Evolutionary conservation across 495 filamentous ascomycete species (phyloP), one percentile per base, ranked within the genome.

Genomic region (Aspergillus asperescens): DNA sequence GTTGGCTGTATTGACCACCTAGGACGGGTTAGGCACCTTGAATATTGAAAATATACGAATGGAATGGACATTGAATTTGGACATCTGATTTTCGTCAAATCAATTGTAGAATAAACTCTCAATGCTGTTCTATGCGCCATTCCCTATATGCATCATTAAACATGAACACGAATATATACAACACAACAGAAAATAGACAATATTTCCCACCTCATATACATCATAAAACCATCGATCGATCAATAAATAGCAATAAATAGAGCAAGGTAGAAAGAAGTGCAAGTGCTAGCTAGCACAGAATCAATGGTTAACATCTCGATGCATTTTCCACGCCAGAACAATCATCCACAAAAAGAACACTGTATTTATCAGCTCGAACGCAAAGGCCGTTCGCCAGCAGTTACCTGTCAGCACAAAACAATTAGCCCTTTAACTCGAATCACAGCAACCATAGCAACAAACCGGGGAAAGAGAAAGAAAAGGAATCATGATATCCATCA

Each of bases 301-400:
- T 9, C 48, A 78, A 53, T 75, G 68, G 56, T 73, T 74, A 48
- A 73, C 66, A 63, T 87, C 81, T 41, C 79, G 77, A 72, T 88
- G 85, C 12, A 98, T 93, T 68, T 95, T 88, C 70, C 83, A 87
- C 15, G 86, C 84, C 84, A 97, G 89, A 40, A 97, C 72, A 65
- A 96, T 90, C 76, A 97, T 92, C 91, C 90, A 97, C 6, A 96
- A 59, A 62, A 95, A 80, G 63, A 96, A 94, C 22, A 97, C 79
- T 8, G 75, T 81, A 41, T 88, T 92, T 5, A 95, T 78, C 43
- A 95, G 66, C 57, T 83, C 86, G 60, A 82, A 74, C 15, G 79
- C 76, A 65, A 84, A 84, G 1, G 76, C 77, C 0, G 81, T 77
- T 60, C 78, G 79, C 81, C 80, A 83, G 54, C 76, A 77, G 62